Evolutionary conservation across 2,329 filamentous ascomycete genomes (phyloP), one percentile per base, ranked within the genome.

Genomic region (Colletotrichum zoysiae): DNA sequence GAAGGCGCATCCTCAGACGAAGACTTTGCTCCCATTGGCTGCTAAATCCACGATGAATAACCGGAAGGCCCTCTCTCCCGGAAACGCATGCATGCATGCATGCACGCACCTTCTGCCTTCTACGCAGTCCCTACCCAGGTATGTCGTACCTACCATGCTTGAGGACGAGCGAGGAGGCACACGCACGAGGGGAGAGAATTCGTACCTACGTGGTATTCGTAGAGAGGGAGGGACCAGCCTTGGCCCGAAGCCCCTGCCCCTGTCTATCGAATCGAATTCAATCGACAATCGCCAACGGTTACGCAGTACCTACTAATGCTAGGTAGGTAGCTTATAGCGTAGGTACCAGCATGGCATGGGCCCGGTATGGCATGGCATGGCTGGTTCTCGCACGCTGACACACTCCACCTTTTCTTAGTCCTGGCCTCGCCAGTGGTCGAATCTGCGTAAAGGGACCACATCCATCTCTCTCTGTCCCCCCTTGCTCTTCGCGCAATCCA

Each of bases 351-450:
- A 18, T 18, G 14, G 40, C 40, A 42, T 42, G 40, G 40, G 12
- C 40, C 3, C 35, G 5, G 12, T 40, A 40, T 14, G 16, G 16
- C 42, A 44, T 44, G 42, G 40, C 60, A 51, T 33, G 30, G n/a
- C 46, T 53, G 60, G 60, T 33, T 33, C 38, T 63, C 9, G 53
- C 50, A 50, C 42, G 66, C 62, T 65, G 66, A 57, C 30, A 51
- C 53, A 38, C 60, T 44, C 58, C 59, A 46, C 46, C 40, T 7
- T 20, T 57, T 67, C 30, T 2, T 3, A 4, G 30, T 30, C 20
- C 68, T 51, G 56, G 50, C 30, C 44, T 38, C 18, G 33, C 42
- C 42, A 67, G 51, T 71, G 69, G 69, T 46, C 60, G 51, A 20
- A 30, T 48, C 65, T 68, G 50, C 23, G 64, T 16, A 59, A 33